Evolutionary conservation across 306 rosid genomes (phyloP).

Genomic region (Sechiopsis laciniata): DNA sequence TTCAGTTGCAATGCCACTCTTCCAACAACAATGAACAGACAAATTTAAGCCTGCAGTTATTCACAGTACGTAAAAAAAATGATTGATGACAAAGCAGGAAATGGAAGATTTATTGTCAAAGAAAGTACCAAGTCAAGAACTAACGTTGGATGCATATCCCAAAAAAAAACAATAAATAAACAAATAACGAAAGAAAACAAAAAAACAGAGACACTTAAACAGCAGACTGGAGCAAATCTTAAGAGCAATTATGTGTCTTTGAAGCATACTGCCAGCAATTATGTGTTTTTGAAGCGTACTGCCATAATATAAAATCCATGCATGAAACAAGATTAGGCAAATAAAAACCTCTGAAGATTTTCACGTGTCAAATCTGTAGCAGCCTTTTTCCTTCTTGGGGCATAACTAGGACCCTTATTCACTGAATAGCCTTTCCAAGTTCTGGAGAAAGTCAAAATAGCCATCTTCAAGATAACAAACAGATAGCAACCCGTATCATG

Average conservation of each 20-base stretch:
- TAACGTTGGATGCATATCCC: neutral
- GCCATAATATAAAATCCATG: neutral
- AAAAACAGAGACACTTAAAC: neutral
- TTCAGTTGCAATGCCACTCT: neutral
- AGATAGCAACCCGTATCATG: neutral
- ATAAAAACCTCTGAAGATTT: slow-evolving; percentile 57
- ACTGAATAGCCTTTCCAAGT: slow-evolving; percentile 65
- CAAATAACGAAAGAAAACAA: neutral
- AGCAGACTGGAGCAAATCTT: neutral
- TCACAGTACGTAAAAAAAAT: neutral
- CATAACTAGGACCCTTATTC: slow-evolving; percentile 70
- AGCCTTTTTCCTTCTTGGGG: slow-evolving; percentile 65
- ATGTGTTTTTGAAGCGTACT: neutral
- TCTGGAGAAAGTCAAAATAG: slow-evolving; percentile 30
- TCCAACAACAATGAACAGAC: slow-evolving; percentile 9
- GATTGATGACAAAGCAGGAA: neutral
- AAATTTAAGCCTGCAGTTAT: neutral
- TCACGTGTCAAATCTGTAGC: slow-evolving; percentile 79
- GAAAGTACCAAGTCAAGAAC: neutral
- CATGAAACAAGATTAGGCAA: neutral
- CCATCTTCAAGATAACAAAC: neutral
- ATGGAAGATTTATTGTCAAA: slow-evolving; percentile 1
- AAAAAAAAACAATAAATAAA: neutral
- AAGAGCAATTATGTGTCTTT: neutral
- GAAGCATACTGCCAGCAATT: too few relatives aligned